These are phyloP conservation scores for Xylariales sp. DNA, from an alignment of 2,329 filamentous ascomycete species.

Conservation along the genomic window DNA sequence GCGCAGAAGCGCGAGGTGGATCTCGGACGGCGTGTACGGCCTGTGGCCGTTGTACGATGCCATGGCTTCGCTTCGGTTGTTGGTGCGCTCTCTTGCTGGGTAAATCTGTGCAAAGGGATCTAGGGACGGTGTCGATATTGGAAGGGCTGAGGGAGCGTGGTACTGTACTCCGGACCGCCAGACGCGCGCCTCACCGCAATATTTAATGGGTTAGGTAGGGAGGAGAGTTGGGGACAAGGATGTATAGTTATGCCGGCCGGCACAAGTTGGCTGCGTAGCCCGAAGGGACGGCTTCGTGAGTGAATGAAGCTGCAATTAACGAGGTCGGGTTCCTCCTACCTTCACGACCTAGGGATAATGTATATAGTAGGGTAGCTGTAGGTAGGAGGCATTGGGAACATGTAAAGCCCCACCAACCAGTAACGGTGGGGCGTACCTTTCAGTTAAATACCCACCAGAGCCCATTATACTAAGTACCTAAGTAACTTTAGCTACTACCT, in stretches of 20 bases:
- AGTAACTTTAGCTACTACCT: no score
- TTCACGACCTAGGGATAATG: no score
- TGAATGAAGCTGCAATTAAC: conserved; percentile 1
- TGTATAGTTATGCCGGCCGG: conserved; percentile 1
- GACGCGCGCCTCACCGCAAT: not conserved
- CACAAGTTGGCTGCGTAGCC: not conserved
- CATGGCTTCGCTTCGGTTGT: conserved; percentile 34
- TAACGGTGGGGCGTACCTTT: no score
- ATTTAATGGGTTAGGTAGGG: not conserved
- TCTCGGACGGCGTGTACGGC: conserved; percentile 41
- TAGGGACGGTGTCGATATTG: not conserved
- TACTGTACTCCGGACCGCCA: not conserved
- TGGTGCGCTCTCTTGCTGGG: not conserved
- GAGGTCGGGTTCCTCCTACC: not conserved
- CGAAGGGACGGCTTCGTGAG: not conserved
- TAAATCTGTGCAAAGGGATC: not conserved
- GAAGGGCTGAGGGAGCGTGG: not conserved
- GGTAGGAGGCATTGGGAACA: no score
- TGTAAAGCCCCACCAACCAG: conserved; percentile 2
- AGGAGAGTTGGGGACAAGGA: not conserved
- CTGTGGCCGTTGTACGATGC: conserved; percentile 42
- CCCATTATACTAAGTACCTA: no score
- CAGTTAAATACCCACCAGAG: no score
- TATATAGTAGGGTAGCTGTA: not conserved
- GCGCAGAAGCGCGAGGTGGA: conserved; percentile 79